Evolutionary conservation across 2,329 filamentous ascomycete genomes (phyloP).

Genomic region (Phoma sp.): DNA sequence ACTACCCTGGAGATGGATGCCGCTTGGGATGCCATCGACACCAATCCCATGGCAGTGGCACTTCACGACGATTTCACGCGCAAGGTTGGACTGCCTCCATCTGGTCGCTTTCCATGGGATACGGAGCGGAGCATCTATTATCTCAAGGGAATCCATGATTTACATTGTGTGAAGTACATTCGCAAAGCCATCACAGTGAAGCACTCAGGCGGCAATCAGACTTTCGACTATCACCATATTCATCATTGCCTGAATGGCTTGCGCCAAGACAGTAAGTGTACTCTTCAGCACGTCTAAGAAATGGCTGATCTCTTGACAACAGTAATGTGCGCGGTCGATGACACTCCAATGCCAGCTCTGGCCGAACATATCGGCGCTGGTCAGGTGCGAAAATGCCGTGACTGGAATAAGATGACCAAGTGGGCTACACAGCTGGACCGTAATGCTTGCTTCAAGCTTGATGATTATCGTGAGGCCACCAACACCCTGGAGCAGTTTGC

Average conservation of each 20-base stretch:
- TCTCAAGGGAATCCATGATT: slow-evolving; percentile 44
- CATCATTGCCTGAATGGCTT: slow-evolving; percentile 45
- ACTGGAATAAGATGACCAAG: slow-evolving; percentile 41
- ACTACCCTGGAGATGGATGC: slow-evolving; percentile 35
- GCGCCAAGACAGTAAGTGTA: slow-evolving; percentile 35
- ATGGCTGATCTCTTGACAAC: neutral
- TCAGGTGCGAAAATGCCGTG: slow-evolving; percentile 40
- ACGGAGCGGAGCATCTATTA: slow-evolving; percentile 47
- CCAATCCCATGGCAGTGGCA: slow-evolving; percentile 42
- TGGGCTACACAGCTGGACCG: slow-evolving; percentile 44
- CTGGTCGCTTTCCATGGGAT: slow-evolving; percentile 46
- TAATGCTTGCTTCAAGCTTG: slow-evolving; percentile 43
- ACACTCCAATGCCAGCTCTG: slow-evolving; percentile 45
- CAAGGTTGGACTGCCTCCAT: slow-evolving; percentile 32
- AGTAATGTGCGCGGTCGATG: slow-evolving; percentile 46
- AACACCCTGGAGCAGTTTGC: slow-evolving; percentile 47
- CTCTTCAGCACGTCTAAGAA: neutral
- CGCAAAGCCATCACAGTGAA: slow-evolving; percentile 45
- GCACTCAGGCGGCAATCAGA: slow-evolving; percentile 30
- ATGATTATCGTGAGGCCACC: slow-evolving; percentile 47
- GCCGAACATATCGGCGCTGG: slow-evolving; percentile 34
- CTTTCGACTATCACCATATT: slow-evolving; percentile 38
- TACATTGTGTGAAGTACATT: slow-evolving; percentile 47
- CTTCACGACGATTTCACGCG: slow-evolving; percentile 39
- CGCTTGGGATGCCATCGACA: slow-evolving; percentile 47